Percentiles rank a stretch among this genome's conserved stretches.
phyloP scores from a whole-genome alignment of 345 rosid genomes.

The Bretschneidera sinensis region DNA sequence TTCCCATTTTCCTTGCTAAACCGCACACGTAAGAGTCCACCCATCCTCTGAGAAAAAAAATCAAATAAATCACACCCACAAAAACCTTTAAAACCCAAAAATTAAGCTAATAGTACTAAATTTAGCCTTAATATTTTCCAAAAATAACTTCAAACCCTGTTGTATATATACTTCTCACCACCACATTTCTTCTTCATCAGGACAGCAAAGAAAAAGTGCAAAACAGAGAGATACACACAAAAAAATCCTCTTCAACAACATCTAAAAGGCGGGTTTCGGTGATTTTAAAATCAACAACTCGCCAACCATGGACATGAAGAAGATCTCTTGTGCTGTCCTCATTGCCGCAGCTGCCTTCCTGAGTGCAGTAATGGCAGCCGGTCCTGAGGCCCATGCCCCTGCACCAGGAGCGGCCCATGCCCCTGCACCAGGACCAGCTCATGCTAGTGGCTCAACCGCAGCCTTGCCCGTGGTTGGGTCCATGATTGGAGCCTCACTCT shows the following conservation, averaged over 20 bases:
- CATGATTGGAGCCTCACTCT: not conserved
- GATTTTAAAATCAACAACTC: not conserved
- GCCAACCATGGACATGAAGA: not conserved
- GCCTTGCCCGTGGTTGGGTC: not conserved
- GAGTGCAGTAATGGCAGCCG: not conserved
- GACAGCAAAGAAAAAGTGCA: not conserved
- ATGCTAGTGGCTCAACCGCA: not conserved
- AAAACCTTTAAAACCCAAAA: too few species aligned
- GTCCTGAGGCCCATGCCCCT: not conserved
- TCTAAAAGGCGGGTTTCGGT: too few species aligned
- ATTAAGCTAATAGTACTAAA: too few species aligned
- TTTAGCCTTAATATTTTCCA: too few species aligned
- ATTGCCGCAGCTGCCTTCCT: not conserved
- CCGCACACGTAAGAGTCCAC: not conserved
- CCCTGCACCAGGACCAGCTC: too few species aligned
- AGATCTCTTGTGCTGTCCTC: not conserved
- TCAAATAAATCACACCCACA: too few species aligned
- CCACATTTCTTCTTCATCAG: not conserved
- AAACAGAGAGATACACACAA: too few species aligned
- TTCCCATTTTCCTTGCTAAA: not conserved
- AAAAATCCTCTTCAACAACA: not conserved
- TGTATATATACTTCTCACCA: not conserved
- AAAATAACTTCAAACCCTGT: not conserved
- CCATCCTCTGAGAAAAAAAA: too few species aligned
- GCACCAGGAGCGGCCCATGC: not conserved